Base-by-base conservation (phyloP, 169 alveolate species). In the Cryptosporidium baileyi region DNA sequence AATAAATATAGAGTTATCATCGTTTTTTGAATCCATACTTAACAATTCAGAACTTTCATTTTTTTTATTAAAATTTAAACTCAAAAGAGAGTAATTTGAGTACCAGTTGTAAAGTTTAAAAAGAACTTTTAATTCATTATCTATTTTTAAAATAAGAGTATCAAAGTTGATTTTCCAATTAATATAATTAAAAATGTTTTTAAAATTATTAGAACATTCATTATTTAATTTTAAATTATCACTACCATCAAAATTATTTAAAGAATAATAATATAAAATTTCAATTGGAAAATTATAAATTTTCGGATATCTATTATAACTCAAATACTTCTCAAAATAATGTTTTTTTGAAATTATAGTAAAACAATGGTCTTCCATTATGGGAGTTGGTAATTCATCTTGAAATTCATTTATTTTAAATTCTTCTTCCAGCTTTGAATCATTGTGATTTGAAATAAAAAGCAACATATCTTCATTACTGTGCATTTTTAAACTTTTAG, bases 331-430 rank as follows among this genome's bases (percentile, higher is more conserved):
- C 28, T 65, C 63, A 1, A 65, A 30, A 13, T 65, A 65, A 0
- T 43, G 47, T 60, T 65, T 45, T 62, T 51, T 65, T n/a, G 41
- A 36, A 15, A 32, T 15, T 1, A 65, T 62, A 2, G 81, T 65
- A 30, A 65, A 65, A 49, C 47, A 65, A n/a, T 65, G 81, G 22
- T 65, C 62, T 1, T 11, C 19, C 59, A 47, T 4, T 47, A 47
- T 0, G 15, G 15, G 59, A 4, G 15, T 47, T 47, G 3, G 1
- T 47, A 11, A 2, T 47, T 47, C 19, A n/a, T n/a, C n/a, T n/a
- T n/a, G n/a, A n/a, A n/a, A n/a, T n/a, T n/a, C n/a, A n/a, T n/a
- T n/a, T n/a, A n/a, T n/a, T n/a, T n/a, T n/a, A n/a, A n/a, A n/a
- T n/a, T n/a, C n/a, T n/a, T n/a, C n/a, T n/a, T n/a, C n/a, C n/a